Evolutionary conservation across 768 basidiomycete genomes (phyloP).

Genomic region (Russula sp.): DNA sequence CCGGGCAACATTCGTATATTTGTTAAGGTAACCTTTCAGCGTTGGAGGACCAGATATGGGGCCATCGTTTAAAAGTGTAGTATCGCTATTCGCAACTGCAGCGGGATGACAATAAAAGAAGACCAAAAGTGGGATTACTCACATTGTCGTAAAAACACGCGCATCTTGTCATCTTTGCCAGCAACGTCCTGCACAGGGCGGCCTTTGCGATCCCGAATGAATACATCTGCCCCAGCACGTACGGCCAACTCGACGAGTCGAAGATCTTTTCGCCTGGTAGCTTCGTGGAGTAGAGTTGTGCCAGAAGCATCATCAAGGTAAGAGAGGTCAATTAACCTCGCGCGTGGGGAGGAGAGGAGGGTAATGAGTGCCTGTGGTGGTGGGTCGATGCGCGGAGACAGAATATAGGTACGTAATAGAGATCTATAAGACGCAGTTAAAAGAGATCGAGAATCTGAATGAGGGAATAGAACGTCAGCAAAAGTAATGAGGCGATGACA

Average conservation of each 20-base stretch:
- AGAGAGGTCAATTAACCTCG: conserved; percentile 64
- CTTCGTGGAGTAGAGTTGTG: conserved; percentile 77
- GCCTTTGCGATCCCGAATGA: conserved; percentile 71
- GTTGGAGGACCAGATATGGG: conserved; percentile 46
- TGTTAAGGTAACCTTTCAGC: conserved; percentile 76
- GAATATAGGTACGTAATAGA: conserved; percentile 62
- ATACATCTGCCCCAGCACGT: conserved; percentile 82
- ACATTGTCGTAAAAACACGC: conserved; percentile 82
- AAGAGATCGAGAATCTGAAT: conserved; percentile 65
- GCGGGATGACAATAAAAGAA: neutral
- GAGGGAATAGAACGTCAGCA: neutral
- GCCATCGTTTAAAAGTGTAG: conserved; percentile 50
- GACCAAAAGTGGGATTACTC: conserved; percentile 26
- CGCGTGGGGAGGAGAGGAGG: conserved; percentile 64
- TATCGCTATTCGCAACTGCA: conserved; percentile 74
- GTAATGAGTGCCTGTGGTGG: conserved; percentile 37
- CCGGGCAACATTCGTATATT: conserved; percentile 87
- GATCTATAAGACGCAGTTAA: conserved; percentile 70
- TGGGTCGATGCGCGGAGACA: conserved; percentile 41
- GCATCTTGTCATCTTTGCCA: conserved; percentile 75
- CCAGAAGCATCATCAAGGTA: conserved; percentile 77
- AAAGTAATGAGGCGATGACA: neutral
- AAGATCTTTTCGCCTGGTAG: conserved; percentile 73
- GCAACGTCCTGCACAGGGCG: conserved; percentile 56
- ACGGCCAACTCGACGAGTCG: conserved; percentile 78